phyloP scores from a whole-genome alignment of 139 green algal species.

The Coccomyxa sp. region DNA sequence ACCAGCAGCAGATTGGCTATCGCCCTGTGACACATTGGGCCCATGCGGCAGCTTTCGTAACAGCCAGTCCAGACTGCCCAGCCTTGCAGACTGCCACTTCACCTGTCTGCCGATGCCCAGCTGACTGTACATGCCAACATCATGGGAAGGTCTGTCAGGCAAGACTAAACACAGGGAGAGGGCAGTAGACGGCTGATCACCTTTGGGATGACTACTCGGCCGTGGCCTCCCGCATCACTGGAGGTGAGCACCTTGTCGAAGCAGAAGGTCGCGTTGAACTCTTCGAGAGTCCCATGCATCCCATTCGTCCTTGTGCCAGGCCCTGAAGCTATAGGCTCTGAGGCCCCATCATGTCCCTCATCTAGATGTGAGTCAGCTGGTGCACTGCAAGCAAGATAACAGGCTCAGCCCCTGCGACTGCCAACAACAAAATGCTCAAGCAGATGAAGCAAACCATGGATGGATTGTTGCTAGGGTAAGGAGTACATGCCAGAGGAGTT shows the following conservation, averaged over 20 bases:
- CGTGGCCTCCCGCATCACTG: slow-evolving; percentile 32
- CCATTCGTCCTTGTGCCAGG: not conserved
- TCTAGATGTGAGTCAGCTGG: too few species aligned
- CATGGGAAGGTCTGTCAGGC: too few species aligned
- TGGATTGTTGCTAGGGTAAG: too few species aligned
- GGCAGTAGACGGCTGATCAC: slow-evolving; percentile 2
- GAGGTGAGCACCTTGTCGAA: slow-evolving; percentile 54
- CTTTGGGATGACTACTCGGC: slow-evolving; percentile 52
- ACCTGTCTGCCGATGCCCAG: too few species aligned
- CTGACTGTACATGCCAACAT: too few species aligned
- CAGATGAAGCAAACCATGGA: not conserved
- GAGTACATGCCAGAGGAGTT: too few species aligned
- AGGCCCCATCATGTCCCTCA: not conserved
- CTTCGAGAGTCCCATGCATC: not conserved
- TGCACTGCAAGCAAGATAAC: not conserved
- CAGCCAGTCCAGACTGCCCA: too few species aligned
- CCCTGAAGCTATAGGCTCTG: not conserved
- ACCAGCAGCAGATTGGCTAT: too few species aligned
- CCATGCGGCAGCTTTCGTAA: too few species aligned
- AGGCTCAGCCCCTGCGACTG: not conserved
- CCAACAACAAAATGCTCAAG: not conserved
- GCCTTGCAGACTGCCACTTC: too few species aligned
- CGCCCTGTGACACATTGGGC: too few species aligned
- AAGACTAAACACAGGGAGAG: too few species aligned
- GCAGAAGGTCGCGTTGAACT: slow-evolving; percentile 23